Conservation (phyloP, 1,139 yeast genomes). For the Saccharomyces pastorianus region DNA sequence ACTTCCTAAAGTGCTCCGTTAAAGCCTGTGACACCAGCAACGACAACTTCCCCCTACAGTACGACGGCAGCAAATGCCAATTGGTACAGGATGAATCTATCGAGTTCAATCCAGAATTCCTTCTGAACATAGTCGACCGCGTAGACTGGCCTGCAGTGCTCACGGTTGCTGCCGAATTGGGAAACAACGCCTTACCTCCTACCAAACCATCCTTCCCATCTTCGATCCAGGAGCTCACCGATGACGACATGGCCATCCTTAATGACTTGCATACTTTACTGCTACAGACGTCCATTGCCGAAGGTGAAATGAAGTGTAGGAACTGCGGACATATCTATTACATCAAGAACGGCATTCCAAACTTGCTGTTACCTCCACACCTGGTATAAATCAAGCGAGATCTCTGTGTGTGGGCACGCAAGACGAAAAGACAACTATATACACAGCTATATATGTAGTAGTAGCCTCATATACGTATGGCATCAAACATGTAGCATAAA, state of each 20-base stretch:
- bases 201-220: constrained; percentile 40
- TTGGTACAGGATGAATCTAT: constrained; percentile 63
- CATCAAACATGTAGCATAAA: not conserved
- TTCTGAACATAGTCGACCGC: constrained; percentile 68
- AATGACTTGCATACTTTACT: constrained; percentile 70
- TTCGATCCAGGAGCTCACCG: constrained; percentile 32
- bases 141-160: constrained; percentile 83
- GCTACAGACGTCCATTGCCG: constrained; percentile 75
- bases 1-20: constrained; percentile 91
- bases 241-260: constrained; percentile 54
- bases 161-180: constrained; percentile 66
- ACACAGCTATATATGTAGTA: not conserved
- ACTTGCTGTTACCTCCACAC: constrained; percentile 90
- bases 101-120: constrained; percentile 77
- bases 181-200: constrained; percentile 50
- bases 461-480: not conserved
- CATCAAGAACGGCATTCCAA: constrained; percentile 90
- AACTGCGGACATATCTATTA: constrained; percentile 82
- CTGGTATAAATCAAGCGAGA: constrained; percentile 39
- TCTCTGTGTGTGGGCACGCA: not conserved
- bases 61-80: constrained; percentile 50
- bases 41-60: constrained; percentile 74
- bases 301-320: constrained; percentile 83
- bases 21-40: constrained; percentile 67
- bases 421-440: not conserved